Evolutionary conservation across 768 basidiomycete genomes (phyloP), one percentile per base, ranked within the genome.

Genomic region (Xerocomellus intermedius): DNA sequence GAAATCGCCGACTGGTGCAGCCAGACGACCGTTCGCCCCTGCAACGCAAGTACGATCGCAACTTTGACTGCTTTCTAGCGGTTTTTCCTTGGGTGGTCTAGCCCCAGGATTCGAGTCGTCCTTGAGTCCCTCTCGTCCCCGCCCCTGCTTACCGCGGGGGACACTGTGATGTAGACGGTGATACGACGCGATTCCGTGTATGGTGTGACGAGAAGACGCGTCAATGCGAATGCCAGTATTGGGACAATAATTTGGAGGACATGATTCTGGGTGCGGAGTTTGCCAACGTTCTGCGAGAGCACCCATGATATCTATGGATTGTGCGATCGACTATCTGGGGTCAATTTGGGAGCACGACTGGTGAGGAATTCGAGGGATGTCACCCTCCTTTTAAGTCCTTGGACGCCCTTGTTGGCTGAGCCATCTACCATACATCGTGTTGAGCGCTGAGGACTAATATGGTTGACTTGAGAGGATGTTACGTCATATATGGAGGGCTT

Each of bases 251-350:
- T 21, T 13, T 13, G 22, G 13, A 9, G n/a, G 33, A 16, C 8
- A 28, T 3, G 4, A 8, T n/a, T n/a, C 7, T 0, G 36, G 8
- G 14, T 50, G 1, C 1, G 39, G 17, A 0, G 56, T 57, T 26
- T 30, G 56, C 37, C 36, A 58, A 8, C 4, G 1, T 51, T 57
- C 56, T 16, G 30, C 36, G 8, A 43, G 42, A 0, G 2, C 32
- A n/a, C 56, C 56, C 56, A 57, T 57, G 24, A 26, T 37, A 5
- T n/a, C 21, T n/a, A n/a, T n/a, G n/a, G 6, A 35, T 35, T 6
- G n/a, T n/a, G 8, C 4, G 17, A 16, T 38, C 8, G 10, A 10
- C 2, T n/a, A 38, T 38, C 14, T n/a, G 13, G 17, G 4, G 1
- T n/a, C 37, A n/a, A 3, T 38, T 36, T n/a, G 37, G n/a, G 14